Percentiles rank a stretch among this genome's conserved stretches.
Evolutionary conservation across 2,329 filamentous ascomycete genomes (phyloP).

Genomic region (Nemania sp.): DNA sequence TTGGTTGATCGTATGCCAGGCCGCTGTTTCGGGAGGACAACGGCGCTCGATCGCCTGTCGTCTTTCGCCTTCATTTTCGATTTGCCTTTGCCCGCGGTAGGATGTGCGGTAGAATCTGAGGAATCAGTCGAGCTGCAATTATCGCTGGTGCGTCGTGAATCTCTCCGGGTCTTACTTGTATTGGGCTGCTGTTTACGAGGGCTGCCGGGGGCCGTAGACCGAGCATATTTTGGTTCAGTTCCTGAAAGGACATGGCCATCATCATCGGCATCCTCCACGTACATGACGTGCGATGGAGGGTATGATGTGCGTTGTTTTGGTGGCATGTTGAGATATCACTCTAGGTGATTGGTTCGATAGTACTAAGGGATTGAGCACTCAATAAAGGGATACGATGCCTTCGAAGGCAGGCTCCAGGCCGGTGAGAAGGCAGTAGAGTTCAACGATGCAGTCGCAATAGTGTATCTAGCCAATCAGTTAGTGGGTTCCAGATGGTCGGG

Average conservation of each 20-base stretch:
- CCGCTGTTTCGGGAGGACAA: conserved; percentile 46
- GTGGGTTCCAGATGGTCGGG: conserved; percentile 16
- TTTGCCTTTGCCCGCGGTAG: conserved; percentile 40
- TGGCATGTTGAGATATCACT: conserved; percentile 54
- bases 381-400: conserved; percentile 36
- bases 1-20: conserved; percentile 54
- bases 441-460: neutral
- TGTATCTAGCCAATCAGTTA: conserved; percentile 21
- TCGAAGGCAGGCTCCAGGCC: conserved; percentile 28
- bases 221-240: conserved; percentile 59
- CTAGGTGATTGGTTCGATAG: conserved; percentile 26
- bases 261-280: conserved; percentile 65
- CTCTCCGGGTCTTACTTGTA: conserved; percentile 61
- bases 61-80: conserved; percentile 49
- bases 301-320: conserved; percentile 54
- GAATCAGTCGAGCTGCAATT: conserved; percentile 55
- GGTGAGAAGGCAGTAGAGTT: neutral
- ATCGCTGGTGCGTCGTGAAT: conserved; percentile 52
- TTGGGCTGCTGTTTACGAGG: conserved; percentile 63
- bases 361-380: conserved; percentile 40
- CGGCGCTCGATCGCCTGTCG: conserved; percentile 46
- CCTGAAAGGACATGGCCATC: conserved; percentile 57
- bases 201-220: conserved; percentile 60
- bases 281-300: conserved; percentile 51
- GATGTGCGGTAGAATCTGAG: conserved; percentile 55